Evolutionary conservation across 1,284 basidiomycete species (phyloP).

Genomic region (Trametes hirsuta): DNA sequence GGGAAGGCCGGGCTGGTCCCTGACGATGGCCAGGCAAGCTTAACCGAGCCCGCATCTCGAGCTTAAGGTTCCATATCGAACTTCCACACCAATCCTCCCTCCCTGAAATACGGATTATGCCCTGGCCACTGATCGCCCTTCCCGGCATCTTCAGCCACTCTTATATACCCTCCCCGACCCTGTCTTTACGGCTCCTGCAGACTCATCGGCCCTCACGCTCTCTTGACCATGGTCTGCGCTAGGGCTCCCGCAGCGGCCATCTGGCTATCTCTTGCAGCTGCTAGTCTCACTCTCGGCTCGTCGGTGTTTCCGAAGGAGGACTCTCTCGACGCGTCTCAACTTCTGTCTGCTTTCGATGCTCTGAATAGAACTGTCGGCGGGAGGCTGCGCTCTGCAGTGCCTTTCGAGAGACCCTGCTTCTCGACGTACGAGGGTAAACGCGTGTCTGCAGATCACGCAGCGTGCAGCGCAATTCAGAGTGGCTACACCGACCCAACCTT

Average conservation of each 20-base stretch:
- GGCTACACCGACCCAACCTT: conserved; percentile 34
- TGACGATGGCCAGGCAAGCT: neutral
- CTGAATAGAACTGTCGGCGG: conserved; percentile 39
- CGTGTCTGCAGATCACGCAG: conserved; percentile 21
- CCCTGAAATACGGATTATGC: neutral
- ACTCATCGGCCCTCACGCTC: neutral
- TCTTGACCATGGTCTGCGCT: neutral
- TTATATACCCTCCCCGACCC: neutral
- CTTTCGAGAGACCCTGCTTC: conserved; percentile 39
- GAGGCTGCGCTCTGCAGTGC: conserved; percentile 31
- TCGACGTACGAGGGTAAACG: conserved; percentile 30
- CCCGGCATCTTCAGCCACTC: neutral
- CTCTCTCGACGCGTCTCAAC: neutral
- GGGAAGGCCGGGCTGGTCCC: neutral
- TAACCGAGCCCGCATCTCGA: conserved; percentile 10
- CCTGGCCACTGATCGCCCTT: neutral
- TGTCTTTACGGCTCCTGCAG: neutral
- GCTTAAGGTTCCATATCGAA: conserved; percentile 11
- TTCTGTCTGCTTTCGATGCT: neutral
- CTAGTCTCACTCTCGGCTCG: neutral
- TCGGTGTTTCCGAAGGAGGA: neutral
- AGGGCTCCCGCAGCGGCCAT: too few relatives aligned
- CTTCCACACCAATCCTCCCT: neutral
- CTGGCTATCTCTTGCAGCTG: neutral
- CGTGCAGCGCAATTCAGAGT: conserved; percentile 34